Evolutionary conservation across 371 early-diverging fungal species (phyloP).

Genomic region (Dipsacomyces acuminosporus): DNA sequence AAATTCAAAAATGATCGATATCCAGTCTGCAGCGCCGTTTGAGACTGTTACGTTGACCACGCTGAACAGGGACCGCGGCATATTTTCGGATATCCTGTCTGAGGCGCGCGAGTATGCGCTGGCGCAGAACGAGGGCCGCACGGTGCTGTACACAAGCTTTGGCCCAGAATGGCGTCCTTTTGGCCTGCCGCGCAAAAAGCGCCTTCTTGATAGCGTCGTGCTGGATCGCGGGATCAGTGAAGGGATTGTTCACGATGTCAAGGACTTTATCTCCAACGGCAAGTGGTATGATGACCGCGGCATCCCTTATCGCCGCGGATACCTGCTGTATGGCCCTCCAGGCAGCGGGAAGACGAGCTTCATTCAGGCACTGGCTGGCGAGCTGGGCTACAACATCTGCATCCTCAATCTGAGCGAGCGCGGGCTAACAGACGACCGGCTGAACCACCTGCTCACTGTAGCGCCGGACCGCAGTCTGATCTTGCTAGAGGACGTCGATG

Average conservation of each 20-base stretch:
- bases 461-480: constrained; percentile 94
- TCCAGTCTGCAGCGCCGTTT: constrained; percentile 85
- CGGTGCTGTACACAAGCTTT: constrained; percentile 89
- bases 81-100: constrained; percentile 70
- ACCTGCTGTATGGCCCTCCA: constrained; percentile 97
- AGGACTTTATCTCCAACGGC: constrained; percentile 78
- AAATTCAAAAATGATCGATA: constrained; percentile 79
- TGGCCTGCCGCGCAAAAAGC: constrained; percentile 83
- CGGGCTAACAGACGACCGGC: constrained; percentile 92
- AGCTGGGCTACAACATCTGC: constrained; percentile 96
- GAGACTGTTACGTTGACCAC: constrained; percentile 94
- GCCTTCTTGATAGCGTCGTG: constrained; percentile 83
- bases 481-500: constrained; percentile 99
- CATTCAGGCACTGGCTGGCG: constrained; percentile 97
- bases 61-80: constrained; percentile 67
- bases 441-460: constrained; percentile 89
- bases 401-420: constrained; percentile 91
- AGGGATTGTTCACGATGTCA: constrained; percentile 75
- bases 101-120: constrained; percentile 82
- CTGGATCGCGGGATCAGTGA: constrained; percentile 74
- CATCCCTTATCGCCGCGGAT: constrained; percentile 96
- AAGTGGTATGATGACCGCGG: constrained; percentile 95
- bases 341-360: constrained; percentile 99
- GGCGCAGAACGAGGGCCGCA: constrained; percentile 85
- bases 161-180: constrained; percentile 98